phyloP scores from a whole-genome alignment of 495 filamentous ascomycete species.

The Talaromyces adpressus region DNA sequence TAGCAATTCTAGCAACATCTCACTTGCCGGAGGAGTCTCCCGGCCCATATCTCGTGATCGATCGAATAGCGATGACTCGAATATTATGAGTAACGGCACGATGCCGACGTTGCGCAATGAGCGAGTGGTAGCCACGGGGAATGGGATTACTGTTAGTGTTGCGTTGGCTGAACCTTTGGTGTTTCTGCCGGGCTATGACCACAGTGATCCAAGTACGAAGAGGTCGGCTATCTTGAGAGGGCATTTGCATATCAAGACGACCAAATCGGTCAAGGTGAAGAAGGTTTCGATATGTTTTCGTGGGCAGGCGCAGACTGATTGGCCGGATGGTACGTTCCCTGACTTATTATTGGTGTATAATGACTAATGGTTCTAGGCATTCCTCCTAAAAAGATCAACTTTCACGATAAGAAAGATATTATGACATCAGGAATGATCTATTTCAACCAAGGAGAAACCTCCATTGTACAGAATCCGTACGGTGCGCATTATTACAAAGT shows the following conservation, averaged over 20 bases:
- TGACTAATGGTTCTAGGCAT: conserved; percentile 50
- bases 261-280: conserved; percentile 91
- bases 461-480: conserved; percentile 58
- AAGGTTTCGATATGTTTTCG: conserved; percentile 82
- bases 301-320: conserved; percentile 83
- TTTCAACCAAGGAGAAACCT: conserved; percentile 48
- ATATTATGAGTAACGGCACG: conserved; percentile 21
- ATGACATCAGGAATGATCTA: conserved; percentile 41
- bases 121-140: conserved; percentile 67
- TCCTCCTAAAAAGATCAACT: conserved; percentile 69
- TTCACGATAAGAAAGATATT: conserved; percentile 65
- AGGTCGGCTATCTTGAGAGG: conserved; percentile 82
- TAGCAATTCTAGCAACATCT: conserved; percentile 22
- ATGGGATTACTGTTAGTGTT: conserved; percentile 65
- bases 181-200: conserved; percentile 87
- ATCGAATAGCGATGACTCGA: conserved; percentile 12
- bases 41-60: conserved; percentile 20
- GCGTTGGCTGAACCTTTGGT: conserved; percentile 82
- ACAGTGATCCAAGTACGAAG: conserved; percentile 59
- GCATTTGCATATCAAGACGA: conserved; percentile 71
- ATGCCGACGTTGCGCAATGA: conserved; percentile 41
- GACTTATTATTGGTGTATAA: no score
- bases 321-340: conserved; percentile 71
- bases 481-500: conserved; percentile 40
- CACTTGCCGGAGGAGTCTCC: conserved; percentile 23